Percentiles rank a stretch among this genome's conserved stretches.
phyloP scores from a whole-genome alignment of 768 basidiomycete genomes.

The Rhizopogon vesiculosus region DNA sequence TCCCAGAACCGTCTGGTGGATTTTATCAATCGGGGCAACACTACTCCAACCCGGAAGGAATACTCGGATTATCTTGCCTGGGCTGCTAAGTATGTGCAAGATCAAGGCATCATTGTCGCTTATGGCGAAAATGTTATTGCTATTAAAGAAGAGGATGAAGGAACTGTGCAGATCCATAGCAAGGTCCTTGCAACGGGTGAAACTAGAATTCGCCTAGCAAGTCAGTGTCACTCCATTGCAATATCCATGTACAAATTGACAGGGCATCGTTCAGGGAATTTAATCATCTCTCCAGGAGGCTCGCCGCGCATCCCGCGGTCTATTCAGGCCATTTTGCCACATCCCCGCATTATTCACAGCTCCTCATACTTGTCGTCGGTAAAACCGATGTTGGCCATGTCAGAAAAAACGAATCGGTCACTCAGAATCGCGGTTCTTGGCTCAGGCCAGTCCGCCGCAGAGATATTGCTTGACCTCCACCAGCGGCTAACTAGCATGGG shows the following conservation, averaged over 20 bases:
- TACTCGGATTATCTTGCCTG: constrained; percentile 52
- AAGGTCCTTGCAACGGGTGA: constrained; percentile 31
- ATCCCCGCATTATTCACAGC: constrained; percentile 39
- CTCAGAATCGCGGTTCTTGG: constrained; percentile 39
- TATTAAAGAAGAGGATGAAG: constrained; percentile 27
- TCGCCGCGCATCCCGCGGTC: constrained; percentile 38
- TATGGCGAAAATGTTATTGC: constrained; percentile 45
- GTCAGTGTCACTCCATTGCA: constrained; percentile 24
- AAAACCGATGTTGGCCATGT: constrained; percentile 22
- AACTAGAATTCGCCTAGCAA: constrained; percentile 29
- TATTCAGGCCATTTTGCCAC: constrained; percentile 25
- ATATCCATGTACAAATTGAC: not conserved
- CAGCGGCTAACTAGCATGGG: constrained; percentile 23
- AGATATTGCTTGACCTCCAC: constrained; percentile 7
- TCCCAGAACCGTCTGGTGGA: constrained; percentile 42
- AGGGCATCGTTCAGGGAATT: constrained; percentile 29
- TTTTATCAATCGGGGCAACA: constrained; percentile 52
- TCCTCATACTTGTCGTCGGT: constrained; percentile 40
- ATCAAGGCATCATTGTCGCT: constrained; percentile 36
- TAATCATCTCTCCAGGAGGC: constrained; percentile 50
- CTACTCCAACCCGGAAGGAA: constrained; percentile 47
- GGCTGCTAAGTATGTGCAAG: constrained; percentile 42
- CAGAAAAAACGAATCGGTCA: not conserved
- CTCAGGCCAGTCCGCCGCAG: not conserved
- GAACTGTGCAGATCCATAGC: constrained; percentile 34